Evolutionary conservation across 257 asterid genomes (phyloP).

Genomic region (Solanum pennellii): DNA sequence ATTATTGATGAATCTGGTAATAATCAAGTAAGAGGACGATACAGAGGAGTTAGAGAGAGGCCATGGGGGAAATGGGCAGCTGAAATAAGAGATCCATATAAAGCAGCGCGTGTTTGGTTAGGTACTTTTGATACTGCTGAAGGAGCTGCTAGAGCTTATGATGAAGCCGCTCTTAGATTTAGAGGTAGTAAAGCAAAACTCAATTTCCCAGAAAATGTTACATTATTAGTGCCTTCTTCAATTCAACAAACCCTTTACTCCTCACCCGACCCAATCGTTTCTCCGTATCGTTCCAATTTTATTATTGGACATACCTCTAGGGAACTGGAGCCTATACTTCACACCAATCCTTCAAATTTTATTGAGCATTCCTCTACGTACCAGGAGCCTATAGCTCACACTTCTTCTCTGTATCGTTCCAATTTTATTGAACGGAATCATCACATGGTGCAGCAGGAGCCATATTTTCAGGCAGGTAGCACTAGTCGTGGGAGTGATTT

Average conservation of each 20-base stretch:
- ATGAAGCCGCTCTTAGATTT: slow-evolving; percentile 38
- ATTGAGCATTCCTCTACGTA: background rate
- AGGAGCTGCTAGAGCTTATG: slow-evolving; percentile 47
- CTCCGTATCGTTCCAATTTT: background rate
- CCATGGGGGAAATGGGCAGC: slow-evolving; percentile 74
- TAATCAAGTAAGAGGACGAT: slow-evolving; percentile 6
- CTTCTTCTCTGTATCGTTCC: background rate
- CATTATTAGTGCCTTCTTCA: slow-evolving; percentile 4
- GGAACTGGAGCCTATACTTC: background rate
- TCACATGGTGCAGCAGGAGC: background rate
- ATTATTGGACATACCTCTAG: background rate
- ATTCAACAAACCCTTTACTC: background rate
- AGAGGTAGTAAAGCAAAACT: slow-evolving; percentile 54
- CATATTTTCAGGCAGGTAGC: background rate
- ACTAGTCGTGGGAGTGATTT: background rate
- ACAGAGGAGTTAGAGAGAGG: slow-evolving; percentile 46
- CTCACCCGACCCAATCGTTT: slow-evolving; percentile 6
- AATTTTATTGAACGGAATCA: background rate
- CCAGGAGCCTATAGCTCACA: background rate
- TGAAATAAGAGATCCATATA: slow-evolving; percentile 45
- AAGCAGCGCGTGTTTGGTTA: slow-evolving; percentile 47
- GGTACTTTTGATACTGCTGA: slow-evolving; percentile 48
- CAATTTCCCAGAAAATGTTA: slow-evolving; percentile 47
- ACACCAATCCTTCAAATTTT: background rate
- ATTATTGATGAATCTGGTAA: background rate